A percentile compares a stretch with the other conserved stretches of the same genome.
phyloP scores from a whole-genome alignment of 192 early-diverging fungal genomes.

The Obelidium mucronatum region DNA sequence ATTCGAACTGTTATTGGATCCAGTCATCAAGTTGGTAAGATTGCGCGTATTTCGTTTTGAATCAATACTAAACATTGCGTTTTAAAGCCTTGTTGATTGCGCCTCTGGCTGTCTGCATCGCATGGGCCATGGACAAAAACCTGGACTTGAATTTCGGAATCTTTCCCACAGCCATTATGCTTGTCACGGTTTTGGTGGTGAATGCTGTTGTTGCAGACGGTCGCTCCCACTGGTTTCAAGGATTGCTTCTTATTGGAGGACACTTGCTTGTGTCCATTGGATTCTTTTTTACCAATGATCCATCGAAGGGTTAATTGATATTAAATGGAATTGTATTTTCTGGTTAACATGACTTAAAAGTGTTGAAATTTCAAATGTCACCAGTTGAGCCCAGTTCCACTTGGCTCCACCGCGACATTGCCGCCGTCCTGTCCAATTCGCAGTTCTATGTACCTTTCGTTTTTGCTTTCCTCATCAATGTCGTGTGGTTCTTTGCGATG shows the following conservation, averaged over 20 bases:
- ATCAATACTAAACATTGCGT: background rate
- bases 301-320: background rate
- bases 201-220: conserved; percentile 74
- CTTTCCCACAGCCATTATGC: conserved; percentile 84
- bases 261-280: conserved; percentile 88
- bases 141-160: conserved; percentile 85
- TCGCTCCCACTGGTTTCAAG: conserved; percentile 92
- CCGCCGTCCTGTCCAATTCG: background rate
- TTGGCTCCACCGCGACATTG: background rate
- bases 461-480: background rate
- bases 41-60: conserved; percentile 63
- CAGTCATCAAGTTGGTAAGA: conserved; percentile 89
- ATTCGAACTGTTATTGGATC: conserved; percentile 89
- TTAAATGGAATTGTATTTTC: background rate
- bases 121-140: conserved; percentile 80
- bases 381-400: conserved; percentile 12
- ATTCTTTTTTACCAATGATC: conserved; percentile 64
- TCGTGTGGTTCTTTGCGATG: conserved; percentile 1
- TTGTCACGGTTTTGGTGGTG: conserved; percentile 61
- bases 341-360: background rate
- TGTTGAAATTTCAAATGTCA: no score
- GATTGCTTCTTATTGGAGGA: conserved; percentile 77
- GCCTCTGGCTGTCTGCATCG: conserved; percentile 44
- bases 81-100: background rate
- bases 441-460: conserved; percentile 18